Base-by-base conservation (phyloP, 192 early-diverging fungal species). In the Spizellomyces sp. region DNA sequence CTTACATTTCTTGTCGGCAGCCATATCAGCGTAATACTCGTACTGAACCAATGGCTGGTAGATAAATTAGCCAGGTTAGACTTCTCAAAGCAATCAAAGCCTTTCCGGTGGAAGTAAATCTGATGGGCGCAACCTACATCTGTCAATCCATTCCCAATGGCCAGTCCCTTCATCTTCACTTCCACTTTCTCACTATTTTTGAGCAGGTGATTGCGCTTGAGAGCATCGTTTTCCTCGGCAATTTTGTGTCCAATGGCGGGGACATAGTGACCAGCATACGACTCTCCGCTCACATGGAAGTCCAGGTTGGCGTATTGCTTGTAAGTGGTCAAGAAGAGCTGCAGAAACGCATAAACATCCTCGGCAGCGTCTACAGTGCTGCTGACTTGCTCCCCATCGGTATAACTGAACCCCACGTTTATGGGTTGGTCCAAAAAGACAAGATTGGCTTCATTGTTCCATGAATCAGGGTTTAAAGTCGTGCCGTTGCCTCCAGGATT, bases 61-160 rank as follows among this genome's bases (percentile, higher is more conserved):
- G n/a, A 61, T 54, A 19, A 19, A 1, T n/a, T 54, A 12, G 12
- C 17, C 50, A 54, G 12, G 17, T 54, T 12, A 54, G 17, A 12
- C 50, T 0, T 36, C 27, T 36, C 27, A 36, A 36, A 36, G 27
- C 27, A 36, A 36, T 36, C 27, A 36, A 36, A 3, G 1, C 27
- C 3, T 36, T 36, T 36, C 27, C 27, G 27, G 27, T 36, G 27
- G 50, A 54, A 54, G 17, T 54, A 19, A 54, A 54, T 9, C 50
- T n/a, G 12, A 54, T 54, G 50, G 4, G 4, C 14, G 12, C 12
- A 14, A 61, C 59, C 12, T 61, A 61, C 59, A 60, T 99, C 94
- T 0, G 91, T 92, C 68, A 94, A 77, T 9, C 97, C 95, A 78
- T 99, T 98, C 22, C 97, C 95, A 66, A 98, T 93, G 42, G 91